Conservation (phyloP, 1,284 basidiomycete species). For the Meripilus lineatus region DNA sequence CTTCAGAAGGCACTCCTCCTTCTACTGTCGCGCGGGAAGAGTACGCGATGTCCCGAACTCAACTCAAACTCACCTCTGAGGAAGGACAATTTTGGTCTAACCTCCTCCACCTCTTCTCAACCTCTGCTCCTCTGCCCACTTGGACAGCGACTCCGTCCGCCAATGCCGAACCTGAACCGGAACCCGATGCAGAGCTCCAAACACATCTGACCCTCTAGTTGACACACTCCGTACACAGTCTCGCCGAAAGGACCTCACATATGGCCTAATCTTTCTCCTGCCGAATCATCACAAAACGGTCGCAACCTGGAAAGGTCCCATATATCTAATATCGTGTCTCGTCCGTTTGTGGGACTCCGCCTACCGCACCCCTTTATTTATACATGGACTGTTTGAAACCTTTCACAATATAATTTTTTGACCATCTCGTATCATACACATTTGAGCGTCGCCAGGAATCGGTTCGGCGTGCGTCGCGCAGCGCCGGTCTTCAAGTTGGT, state of each 20-base stretch:
- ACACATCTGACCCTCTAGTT: neutral
- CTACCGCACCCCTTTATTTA: no score
- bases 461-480: no score
- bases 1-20: no score
- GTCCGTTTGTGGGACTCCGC: no score
- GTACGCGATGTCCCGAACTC: conserved; percentile 58
- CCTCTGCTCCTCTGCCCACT: no score
- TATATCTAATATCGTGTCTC: no score
- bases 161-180: conserved; percentile 4
- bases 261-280: conserved; percentile 61
- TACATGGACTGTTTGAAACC: no score
- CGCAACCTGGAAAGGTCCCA: no score
- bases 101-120: conserved; percentile 21
- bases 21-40: conserved; percentile 39
- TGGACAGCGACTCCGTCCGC: conserved; percentile 14
- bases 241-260: conserved; percentile 45
- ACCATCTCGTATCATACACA: no score
- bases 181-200: neutral
- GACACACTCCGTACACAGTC: conserved; percentile 12
- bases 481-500: no score
- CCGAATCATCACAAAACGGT: conserved; percentile 49
- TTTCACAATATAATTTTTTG: no score
- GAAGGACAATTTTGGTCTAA: conserved; percentile 62
- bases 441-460: no score
- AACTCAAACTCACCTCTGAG: conserved; percentile 53